Evolutionary conservation across 306 rosid genomes (phyloP), one percentile per base, ranked within the genome.

Genomic region (Lagenaria siceraria): DNA sequence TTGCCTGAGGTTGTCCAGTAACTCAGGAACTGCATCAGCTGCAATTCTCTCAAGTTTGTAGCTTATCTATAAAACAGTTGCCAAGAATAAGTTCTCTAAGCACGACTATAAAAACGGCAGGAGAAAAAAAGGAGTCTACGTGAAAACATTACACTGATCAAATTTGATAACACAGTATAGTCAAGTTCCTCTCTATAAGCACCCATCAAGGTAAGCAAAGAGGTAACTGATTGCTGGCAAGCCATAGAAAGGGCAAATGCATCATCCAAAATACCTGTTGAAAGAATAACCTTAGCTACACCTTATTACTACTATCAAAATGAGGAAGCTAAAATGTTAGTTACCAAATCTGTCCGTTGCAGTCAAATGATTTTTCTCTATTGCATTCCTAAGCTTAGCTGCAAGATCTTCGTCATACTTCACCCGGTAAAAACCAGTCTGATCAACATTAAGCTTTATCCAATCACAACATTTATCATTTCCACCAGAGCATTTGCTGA

Each of bases 401-500:
- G 96, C 83, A 78, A 94, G 97, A 54, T 76, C 74, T 78, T 83
- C 91, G 43, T 94, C 97, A 82, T 94, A 94, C 69, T 94, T 91
- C 89, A 94, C 98, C 85, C 98, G 81, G 86, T 94, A 94, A 81
- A 94, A 91, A 80, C 98, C 98, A 82, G 98, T 31, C 87, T 94
- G 98, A 58, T 90, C 96, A 85, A 91, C 96, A 83, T 94, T 91
- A 81, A 94, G 82, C 82, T 94, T 94, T 83, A 91, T 84, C 97
- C 97, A 94, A 77, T 81, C 55, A 79, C 79, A 65, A 25, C 10
- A 52, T 53, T 81, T 74, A 76, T 38, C 83, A 64, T 69, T 81
- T 63, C 48, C 43, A 60, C 80, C 83, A 82, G 51, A 2, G 61
- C 58, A 54, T 36, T 76, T 77, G 5, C 51, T 62, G 64, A 78